Evolutionary conservation across 2,329 filamentous ascomycete genomes (phyloP), one percentile per base, ranked within the genome.

Genomic region (Dothideomycetes sp.): DNA sequence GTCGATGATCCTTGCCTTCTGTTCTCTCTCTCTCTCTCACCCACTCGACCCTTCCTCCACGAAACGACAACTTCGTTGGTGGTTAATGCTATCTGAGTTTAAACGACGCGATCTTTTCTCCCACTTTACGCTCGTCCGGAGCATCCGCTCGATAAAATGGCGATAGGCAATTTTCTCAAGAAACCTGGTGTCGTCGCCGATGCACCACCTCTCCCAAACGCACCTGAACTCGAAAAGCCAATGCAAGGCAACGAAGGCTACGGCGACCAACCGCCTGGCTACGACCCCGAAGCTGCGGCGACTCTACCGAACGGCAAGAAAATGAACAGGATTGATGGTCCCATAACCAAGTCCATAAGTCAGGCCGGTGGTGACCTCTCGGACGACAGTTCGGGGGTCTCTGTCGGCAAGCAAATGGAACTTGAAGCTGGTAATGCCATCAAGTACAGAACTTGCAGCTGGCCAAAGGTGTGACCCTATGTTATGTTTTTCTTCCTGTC

Each of bases 381-480:
- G n/a, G 49, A 49, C 27, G 53, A 62, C 61, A 18, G 63, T 61
- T 52, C 62, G 5, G 61, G 50, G 30, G 45, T 71, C 31, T 66
- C 64, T 24, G 61, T 78, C 30, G 71, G 69, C 34, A 73, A 75
- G 63, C 87, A 94, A 64, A 75, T 89, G 48, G 84, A 80, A 39
- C 58, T 83, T 47, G 88, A 94, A 61, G 73, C 78, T 19, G 79
- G 77, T 37, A 80, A 83, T 60, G 77, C 79, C 9, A 94, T 95
- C 62, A 80, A 94, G 64, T 95, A 95, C 60, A 74, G 88, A 46
- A 94, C 87, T 27, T 95, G 88, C 65, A 88, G 81, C 51, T 95
- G 88, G 88, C 82, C 84, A 56, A 94, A 94, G 72, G 78, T 80
- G 43, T 51, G 39, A 38, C 15, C 19, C 31, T 32, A 40, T 40